Base-by-base conservation (phyloP, 192 early-diverging fungal genomes). In the Backusella morwellensis region DNA sequence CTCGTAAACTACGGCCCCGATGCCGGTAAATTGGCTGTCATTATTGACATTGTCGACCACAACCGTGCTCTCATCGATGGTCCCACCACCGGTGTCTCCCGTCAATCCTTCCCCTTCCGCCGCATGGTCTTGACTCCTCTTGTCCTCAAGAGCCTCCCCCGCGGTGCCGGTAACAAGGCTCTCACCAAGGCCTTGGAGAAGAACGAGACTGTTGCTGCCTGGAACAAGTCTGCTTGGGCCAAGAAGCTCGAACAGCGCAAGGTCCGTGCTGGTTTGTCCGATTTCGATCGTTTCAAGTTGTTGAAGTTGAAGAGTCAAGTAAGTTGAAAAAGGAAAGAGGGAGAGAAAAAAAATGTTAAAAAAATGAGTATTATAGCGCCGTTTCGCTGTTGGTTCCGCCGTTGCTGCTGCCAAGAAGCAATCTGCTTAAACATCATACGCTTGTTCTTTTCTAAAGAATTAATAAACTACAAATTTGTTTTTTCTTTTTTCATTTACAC, bases 41-140 rank as follows among this genome's bases (percentile, higher is more conserved):
- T 99, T 87, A 95, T 98, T 73, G 98, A 98, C 86, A 97, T 99
- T 85, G 93, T 99, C 81, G 98, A 99, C 91, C 97, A 99, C 94
- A 95, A 93, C 88, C 91, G 98, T 78, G 94, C 95, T 79, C 90
- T 99, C 82, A 88, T 99, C 81, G 96, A 99, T 86, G 97, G 98
- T 38, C 97, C 97, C 59, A 97, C 95, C 88, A 98, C 95, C 70
- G 92, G 92, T 73, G 97, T 98, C 72, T 35, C 86, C 78, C 97
- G 98, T 80, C 92, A 95, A 86, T 87, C 89, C 75, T 88, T 95
- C 80, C 76, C 93, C 76, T 97, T 91, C 95, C 95, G 95, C 88
- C 94, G 95, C 83, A 78, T 94, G 81, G 90, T 91, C 74, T 90
- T 99, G 79, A 99, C 98, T 81, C 91, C 91, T 87, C 83, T 98